Percentiles rank a stretch among this genome's conserved stretches.
phyloP scores from a whole-genome alignment of 202 grass and related monocot species.

The Carex arenaria region DNA sequence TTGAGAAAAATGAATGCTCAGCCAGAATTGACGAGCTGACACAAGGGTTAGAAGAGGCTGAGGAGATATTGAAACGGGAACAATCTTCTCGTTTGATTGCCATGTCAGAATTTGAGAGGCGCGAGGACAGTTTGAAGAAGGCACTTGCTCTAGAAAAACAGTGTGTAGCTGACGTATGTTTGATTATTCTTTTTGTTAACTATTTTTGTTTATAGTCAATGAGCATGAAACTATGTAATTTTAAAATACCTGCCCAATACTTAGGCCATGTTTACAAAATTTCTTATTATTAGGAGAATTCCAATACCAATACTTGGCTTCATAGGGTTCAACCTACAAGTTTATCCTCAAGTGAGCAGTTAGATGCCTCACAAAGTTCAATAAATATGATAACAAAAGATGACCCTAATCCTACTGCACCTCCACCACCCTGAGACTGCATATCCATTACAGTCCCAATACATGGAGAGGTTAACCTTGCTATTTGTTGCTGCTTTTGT shows the following conservation, averaged over 20 bases:
- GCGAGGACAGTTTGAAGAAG: slow-evolving; percentile 61
- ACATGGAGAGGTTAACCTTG: background rate
- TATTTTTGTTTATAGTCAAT: background rate
- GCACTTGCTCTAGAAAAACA: slow-evolving; percentile 80
- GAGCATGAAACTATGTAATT: background rate
- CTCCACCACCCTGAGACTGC: background rate
- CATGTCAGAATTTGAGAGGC: slow-evolving; percentile 73
- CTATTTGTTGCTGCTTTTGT: slow-evolving; percentile 3
- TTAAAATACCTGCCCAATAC: background rate
- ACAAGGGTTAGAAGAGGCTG: slow-evolving; percentile 45
- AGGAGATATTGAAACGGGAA: slow-evolving; percentile 81
- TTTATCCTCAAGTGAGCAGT: background rate
- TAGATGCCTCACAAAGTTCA: background rate
- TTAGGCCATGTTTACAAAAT: background rate
- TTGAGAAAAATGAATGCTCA: slow-evolving; percentile 87
- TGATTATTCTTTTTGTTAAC: background rate
- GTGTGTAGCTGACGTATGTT: slow-evolving; percentile 68
- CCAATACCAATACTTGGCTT: background rate
- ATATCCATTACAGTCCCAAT: background rate
- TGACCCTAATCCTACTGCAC: background rate
- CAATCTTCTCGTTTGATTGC: slow-evolving; percentile 74
- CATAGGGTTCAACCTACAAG: background rate
- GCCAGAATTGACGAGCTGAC: slow-evolving; percentile 59
- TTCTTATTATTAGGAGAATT: background rate
- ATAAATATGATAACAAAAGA: background rate